Conservation (phyloP, 768 basidiomycete genomes). For the Boletus eberwhitei region DNA sequence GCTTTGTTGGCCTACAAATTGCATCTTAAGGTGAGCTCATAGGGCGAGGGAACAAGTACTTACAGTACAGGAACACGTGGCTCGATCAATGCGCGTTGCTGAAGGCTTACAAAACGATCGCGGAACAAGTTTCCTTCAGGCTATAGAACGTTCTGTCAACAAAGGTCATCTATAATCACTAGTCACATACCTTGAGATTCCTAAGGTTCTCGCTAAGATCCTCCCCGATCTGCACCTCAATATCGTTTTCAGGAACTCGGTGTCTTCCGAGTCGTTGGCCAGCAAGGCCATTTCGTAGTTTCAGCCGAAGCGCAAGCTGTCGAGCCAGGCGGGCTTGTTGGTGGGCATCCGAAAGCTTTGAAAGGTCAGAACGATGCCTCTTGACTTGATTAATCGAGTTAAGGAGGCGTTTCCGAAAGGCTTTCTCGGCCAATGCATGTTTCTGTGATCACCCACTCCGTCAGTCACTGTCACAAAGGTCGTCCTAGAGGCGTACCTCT, state of each 20-base stretch:
- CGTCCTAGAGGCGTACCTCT: slow-evolving; percentile 46
- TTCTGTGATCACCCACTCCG: slow-evolving; percentile 40
- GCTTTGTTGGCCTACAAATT: slow-evolving; percentile 23
- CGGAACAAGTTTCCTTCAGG: slow-evolving; percentile 92
- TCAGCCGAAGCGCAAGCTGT: slow-evolving; percentile 43
- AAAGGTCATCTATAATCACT: background rate
- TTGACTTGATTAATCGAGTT: slow-evolving; percentile 57
- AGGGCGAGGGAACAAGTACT: slow-evolving; percentile 25
- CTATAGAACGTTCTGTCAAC: slow-evolving; percentile 36
- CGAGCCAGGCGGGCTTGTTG: slow-evolving; percentile 37
- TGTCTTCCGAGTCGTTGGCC: slow-evolving; percentile 82
- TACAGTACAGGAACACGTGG: slow-evolving; percentile 80
- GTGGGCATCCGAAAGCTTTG: slow-evolving; percentile 36
- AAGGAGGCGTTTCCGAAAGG: slow-evolving; percentile 57
- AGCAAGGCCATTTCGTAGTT: slow-evolving; percentile 58
- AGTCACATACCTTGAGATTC: slow-evolving; percentile 65
- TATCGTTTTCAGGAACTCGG: slow-evolving; percentile 58
- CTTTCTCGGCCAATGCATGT: slow-evolving; percentile 58
- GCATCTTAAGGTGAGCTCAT: background rate
- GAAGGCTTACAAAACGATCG: slow-evolving; percentile 83
- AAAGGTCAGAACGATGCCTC: slow-evolving; percentile 44
- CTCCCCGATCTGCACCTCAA: slow-evolving; percentile 89
- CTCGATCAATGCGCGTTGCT: slow-evolving; percentile 84
- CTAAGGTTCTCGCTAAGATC: slow-evolving; percentile 84
- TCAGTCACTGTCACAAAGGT: background rate